A percentile compares a stretch with the other conserved stretches of the same genome.
phyloP scores from a whole-genome alignment of 2,329 filamentous ascomycete genomes.

The Claviceps citrina region DNA sequence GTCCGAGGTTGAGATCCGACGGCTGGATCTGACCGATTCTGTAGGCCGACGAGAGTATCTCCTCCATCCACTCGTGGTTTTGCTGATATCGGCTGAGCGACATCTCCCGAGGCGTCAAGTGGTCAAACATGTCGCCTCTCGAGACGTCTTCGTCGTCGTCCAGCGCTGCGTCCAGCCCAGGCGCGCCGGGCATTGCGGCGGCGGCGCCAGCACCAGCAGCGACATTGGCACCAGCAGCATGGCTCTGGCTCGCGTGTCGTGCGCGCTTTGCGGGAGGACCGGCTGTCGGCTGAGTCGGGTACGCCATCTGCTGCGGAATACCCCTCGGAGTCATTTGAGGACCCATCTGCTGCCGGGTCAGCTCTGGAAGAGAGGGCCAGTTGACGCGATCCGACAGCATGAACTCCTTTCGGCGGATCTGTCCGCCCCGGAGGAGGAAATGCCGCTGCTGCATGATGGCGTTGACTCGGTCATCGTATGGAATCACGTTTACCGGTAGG shows the following conservation, averaged over 20 bases:
- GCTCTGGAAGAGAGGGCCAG: constrained; percentile 67
- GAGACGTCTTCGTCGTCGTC: constrained; percentile 87
- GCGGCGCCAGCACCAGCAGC: not conserved
- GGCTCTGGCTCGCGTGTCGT: constrained; percentile 28
- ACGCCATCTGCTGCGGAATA: constrained; percentile 46
- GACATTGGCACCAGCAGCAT: constrained; percentile 14
- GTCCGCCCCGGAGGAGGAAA: constrained; percentile 59
- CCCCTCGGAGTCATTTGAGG: constrained; percentile 29
- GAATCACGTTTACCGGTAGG: constrained; percentile 53
- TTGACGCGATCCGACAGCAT: constrained; percentile 80
- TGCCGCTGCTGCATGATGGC: constrained; percentile 43
- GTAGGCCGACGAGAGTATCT: constrained; percentile 84
- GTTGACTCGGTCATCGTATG: constrained; percentile 45
- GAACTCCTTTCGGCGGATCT: constrained; percentile 80
- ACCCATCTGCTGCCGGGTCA: constrained; percentile 35
- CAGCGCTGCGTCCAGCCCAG: constrained; percentile 31
- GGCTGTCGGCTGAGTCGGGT: constrained; percentile 36
- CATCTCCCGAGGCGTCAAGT: constrained; percentile 77
- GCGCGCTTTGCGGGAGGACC: constrained; percentile 41
- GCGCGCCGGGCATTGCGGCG: constrained; percentile 21
- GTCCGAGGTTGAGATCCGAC: constrained; percentile 71
- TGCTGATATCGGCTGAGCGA: constrained; percentile 77
- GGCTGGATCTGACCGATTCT: constrained; percentile 72
- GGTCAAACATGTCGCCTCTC: constrained; percentile 77
- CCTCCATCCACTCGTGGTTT: constrained; percentile 98